Conservation (phyloP, 2,329 filamentous ascomycete genomes). For the Clarireedia monteithiana region DNA sequence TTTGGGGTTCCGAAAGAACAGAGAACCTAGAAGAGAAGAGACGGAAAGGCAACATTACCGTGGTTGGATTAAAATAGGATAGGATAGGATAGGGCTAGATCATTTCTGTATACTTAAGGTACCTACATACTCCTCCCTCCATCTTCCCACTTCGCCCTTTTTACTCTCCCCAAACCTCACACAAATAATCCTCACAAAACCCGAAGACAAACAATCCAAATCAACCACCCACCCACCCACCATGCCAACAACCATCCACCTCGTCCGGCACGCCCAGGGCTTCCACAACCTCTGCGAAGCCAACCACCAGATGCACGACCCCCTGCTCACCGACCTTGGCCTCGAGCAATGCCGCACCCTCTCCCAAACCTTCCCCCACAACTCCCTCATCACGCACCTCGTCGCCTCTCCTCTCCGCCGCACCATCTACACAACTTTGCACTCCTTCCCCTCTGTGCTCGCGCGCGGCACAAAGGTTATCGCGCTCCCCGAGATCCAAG, state of each 20-base stretch:
- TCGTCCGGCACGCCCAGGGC: constrained; percentile 70
- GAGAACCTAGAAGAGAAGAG: no score
- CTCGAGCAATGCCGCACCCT: constrained; percentile 65
- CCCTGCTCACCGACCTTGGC: constrained; percentile 68
- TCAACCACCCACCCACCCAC: background rate
- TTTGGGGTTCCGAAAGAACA: no score
- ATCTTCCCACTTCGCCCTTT: no score
- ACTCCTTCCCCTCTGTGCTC: constrained; percentile 55
- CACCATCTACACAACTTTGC: constrained; percentile 70
- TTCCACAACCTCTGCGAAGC: constrained; percentile 68
- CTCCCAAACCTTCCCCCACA: constrained; percentile 53
- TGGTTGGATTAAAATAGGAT: no score
- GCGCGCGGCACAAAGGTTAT: constrained; percentile 38
- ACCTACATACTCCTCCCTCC: no score
- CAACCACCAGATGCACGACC: constrained; percentile 70
- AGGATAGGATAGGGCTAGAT: no score
- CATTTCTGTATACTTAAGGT: no score
- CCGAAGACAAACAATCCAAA: background rate
- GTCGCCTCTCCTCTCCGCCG: constrained; percentile 74
- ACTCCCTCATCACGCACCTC: constrained; percentile 58
- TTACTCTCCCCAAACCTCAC: no score
- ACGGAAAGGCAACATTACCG: no score
- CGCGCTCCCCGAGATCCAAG: constrained; percentile 69
- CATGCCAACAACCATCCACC: constrained; percentile 42
- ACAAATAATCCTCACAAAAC: no score